Evolutionary conservation across 352 stramenopile species (phyloP).

Genomic region (Phytophthora ramorum): DNA sequence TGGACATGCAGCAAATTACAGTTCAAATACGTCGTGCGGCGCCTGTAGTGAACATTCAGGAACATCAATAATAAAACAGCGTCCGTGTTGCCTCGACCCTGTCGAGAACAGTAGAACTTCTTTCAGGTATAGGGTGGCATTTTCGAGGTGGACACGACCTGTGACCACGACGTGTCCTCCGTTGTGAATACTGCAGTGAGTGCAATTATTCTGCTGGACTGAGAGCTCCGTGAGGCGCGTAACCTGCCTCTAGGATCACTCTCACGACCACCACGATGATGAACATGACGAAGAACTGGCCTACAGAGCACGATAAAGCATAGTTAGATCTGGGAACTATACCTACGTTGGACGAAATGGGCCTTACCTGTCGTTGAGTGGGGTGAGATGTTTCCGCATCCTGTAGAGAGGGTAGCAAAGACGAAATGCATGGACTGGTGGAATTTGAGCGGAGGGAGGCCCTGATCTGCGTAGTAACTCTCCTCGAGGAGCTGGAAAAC

Average conservation of each 20-base stretch:
- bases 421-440: conserved; percentile 84
- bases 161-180: too few species aligned
- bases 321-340: too few species aligned
- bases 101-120: conserved; percentile 63
- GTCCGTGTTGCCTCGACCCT: too few species aligned
- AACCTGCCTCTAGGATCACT: too few species aligned
- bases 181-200: too few species aligned
- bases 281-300: too few species aligned
- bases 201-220: too few species aligned
- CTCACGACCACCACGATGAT: too few species aligned
- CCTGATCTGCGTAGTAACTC: conserved; percentile 52
- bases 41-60: conserved; percentile 50
- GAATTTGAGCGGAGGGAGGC: conserved; percentile 34
- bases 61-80: conserved; percentile 61
- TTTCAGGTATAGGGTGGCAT: neutral
- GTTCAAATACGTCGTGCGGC: conserved; percentile 60
- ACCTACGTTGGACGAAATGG: neutral
- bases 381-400: conserved; percentile 67
- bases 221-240: too few species aligned
- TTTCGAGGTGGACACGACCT: too few species aligned
- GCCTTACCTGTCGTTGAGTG: conserved; percentile 51
- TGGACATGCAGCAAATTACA: conserved; percentile 57
- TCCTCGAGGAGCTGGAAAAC: conserved; percentile 68
- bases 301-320: too few species aligned
- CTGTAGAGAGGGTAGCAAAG: conserved; percentile 71